phyloP scores from a whole-genome alignment of 2,329 filamentous ascomycete species.

The Alternaria longipes region DNA sequence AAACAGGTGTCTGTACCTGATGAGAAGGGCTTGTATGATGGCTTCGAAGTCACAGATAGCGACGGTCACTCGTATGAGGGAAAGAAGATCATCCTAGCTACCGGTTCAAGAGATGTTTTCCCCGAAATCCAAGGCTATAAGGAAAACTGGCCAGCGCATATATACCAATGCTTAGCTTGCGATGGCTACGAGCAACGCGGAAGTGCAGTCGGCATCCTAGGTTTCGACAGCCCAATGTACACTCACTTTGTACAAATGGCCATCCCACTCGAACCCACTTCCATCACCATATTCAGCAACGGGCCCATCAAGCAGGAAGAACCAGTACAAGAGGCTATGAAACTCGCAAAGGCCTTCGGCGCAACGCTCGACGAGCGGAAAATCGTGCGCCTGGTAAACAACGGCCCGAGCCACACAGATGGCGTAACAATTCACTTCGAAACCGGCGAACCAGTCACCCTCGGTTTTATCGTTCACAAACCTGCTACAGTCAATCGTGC shows the following conservation, averaged over 20 bases:
- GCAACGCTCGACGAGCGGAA: slow-evolving; percentile 38
- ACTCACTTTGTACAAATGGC: slow-evolving; percentile 41
- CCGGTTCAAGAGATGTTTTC: slow-evolving; percentile 62
- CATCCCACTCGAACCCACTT: slow-evolving; percentile 29
- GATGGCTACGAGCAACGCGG: slow-evolving; percentile 68
- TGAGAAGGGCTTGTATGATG: slow-evolving; percentile 29
- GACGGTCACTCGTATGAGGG: slow-evolving; percentile 58
- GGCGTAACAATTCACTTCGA: slow-evolving; percentile 45
- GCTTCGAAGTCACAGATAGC: slow-evolving; percentile 55
- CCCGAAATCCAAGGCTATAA: slow-evolving; percentile 63
- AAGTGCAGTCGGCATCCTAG: slow-evolving; percentile 39
- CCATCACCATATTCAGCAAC: slow-evolving; percentile 42
- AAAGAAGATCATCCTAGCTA: slow-evolving; percentile 65
- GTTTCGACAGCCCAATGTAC: slow-evolving; percentile 31
- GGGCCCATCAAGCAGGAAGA: slow-evolving; percentile 22
- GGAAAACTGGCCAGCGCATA: slow-evolving; percentile 60
- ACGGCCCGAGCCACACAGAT: slow-evolving; percentile 34
- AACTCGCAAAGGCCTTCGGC: slow-evolving; percentile 30
- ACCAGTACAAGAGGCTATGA: slow-evolving; percentile 32
- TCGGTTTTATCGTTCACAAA: slow-evolving; percentile 41
- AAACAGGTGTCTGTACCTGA: slow-evolving; percentile 28
- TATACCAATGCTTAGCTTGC: slow-evolving; percentile 68
- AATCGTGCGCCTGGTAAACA: slow-evolving; percentile 38
- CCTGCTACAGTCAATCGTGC: slow-evolving; percentile 43
- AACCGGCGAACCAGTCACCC: slow-evolving; percentile 31